Base-by-base conservation (phyloP, 345 rosid genomes). In the Ceriops zippeliana region DNA sequence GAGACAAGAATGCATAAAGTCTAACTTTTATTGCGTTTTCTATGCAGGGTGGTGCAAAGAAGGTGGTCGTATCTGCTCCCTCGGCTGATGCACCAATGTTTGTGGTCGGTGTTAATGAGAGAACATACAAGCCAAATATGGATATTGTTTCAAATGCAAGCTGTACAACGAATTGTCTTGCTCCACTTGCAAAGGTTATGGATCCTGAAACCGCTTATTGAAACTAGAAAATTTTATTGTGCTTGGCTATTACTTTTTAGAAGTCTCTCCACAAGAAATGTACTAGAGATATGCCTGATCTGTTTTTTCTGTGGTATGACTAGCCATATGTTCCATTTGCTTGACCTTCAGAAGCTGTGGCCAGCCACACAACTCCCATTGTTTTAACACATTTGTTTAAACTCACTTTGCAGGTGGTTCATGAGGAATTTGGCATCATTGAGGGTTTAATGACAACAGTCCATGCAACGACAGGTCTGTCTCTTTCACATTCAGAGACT, bases 41-140 rank as follows among this genome's bases (percentile, higher is more conserved):
- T 69, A 58, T 75, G 66, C 79, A 96, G 99, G 99, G 92, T 61
- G 99, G 98, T 68, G 97, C 99, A 32, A 90, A 81, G 82, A 96
- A 96, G 72, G 99, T 96, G 52, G 87, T 92, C 34, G 92, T 96
- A 62, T 96, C 99, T 67, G 99, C 99, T 63, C 99, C 99, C 61
- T 96, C 99, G 47, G 95, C 95, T 52, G 96, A 96, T 76, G 99
- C 99, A 74, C 99, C 99, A n/a, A 96, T 96, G 99, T 92, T 96
- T 82, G 99, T 92, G 66, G 86, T 96, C 49, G 99, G 99, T 54
- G 99, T 96, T 27, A 96, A 96, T 71, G 99, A 96, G 87, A 76
- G 83, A 70, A 74, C 86, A 54, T 96, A 96, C 86, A 75, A 82
- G 72, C 84, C 95, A 64, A 86, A 70, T 86, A 96, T 96, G 98